A percentile compares a stretch with the other conserved stretches of the same genome.
These are phyloP conservation scores for Paramyrothecium sp. DNA, from an alignment of 2,329 filamentous ascomycete genomes.

Conservation along the genomic window DNA sequence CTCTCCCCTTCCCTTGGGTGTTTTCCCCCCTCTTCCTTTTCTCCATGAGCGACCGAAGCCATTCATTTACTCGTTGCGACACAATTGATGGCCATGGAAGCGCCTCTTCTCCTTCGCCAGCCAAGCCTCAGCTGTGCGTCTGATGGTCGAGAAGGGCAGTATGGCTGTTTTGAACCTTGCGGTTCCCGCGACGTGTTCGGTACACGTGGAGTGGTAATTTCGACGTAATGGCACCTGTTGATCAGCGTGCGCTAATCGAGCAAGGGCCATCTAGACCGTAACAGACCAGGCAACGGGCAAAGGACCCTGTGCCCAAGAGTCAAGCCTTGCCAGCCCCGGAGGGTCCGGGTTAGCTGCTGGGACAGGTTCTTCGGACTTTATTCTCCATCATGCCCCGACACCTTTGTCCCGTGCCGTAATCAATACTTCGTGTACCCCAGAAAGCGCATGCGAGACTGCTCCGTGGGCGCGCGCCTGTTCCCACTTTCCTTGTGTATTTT, in stretches of 20 bases:
- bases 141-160: background rate
- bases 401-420: no score
- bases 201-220: background rate
- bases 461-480: constrained; percentile 7
- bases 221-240: background rate
- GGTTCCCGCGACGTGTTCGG: background rate
- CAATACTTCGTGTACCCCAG: background rate
- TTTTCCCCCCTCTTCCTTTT: no score
- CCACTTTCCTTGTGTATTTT: constrained; percentile 9
- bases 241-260: background rate
- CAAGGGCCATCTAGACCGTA: no score
- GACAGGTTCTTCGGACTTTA: background rate
- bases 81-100: no score
- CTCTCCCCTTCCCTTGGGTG: no score
- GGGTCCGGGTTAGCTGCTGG: background rate
- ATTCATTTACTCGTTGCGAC: no score
- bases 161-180: background rate
- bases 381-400: background rate
- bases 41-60: no score
- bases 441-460: background rate
- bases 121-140: no score
- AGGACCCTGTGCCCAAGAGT: background rate
- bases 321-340: background rate
- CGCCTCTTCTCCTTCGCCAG: no score
- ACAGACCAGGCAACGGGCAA: background rate